A percentile compares a stretch with the other conserved stretches of the same genome.
Conservation (phyloP, 1,139 yeast species). For the Geotrichum aggregatum region DNA sequence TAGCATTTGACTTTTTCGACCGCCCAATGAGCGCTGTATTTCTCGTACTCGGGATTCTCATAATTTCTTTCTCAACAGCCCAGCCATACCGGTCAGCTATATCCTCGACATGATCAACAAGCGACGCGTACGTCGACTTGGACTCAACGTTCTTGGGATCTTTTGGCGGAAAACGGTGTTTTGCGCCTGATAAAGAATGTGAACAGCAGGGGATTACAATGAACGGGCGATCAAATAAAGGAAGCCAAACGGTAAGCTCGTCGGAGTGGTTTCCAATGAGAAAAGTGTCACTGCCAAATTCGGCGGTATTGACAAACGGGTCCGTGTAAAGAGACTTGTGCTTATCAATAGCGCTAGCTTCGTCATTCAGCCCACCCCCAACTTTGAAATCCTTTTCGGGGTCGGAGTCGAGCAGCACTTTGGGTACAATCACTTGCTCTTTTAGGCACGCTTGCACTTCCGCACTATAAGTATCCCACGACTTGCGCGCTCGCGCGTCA, state of each 20-base stretch:
- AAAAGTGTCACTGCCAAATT: constrained; percentile 66
- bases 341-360: background rate
- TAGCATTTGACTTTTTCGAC: constrained; percentile 25
- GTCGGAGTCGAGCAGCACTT: constrained; percentile 61
- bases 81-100: constrained; percentile 70
- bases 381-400: constrained; percentile 41
- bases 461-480: constrained; percentile 74
- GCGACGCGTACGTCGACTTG: constrained; percentile 70
- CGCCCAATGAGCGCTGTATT: constrained; percentile 85
- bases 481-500: constrained; percentile 84
- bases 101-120: constrained; percentile 79
- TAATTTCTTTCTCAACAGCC: constrained; percentile 78
- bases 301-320: constrained; percentile 60
- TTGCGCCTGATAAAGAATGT: constrained; percentile 74
- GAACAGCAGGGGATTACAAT: constrained; percentile 95
- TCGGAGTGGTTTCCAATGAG: constrained; percentile 94
- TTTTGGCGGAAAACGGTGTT: constrained; percentile 55
- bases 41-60: constrained; percentile 90
- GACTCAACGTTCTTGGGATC: constrained; percentile 40
- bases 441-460: constrained; percentile 53
- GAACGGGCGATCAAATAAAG: constrained; percentile 79
- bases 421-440: constrained; percentile 80
- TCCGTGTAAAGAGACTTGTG: constrained; percentile 45
- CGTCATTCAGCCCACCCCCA: constrained; percentile 6
- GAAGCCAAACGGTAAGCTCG: constrained; percentile 94